These are phyloP conservation scores for Cyberlindnera maclurae DNA, from an alignment of 805 yeast species.

Conservation along the genomic window DNA sequence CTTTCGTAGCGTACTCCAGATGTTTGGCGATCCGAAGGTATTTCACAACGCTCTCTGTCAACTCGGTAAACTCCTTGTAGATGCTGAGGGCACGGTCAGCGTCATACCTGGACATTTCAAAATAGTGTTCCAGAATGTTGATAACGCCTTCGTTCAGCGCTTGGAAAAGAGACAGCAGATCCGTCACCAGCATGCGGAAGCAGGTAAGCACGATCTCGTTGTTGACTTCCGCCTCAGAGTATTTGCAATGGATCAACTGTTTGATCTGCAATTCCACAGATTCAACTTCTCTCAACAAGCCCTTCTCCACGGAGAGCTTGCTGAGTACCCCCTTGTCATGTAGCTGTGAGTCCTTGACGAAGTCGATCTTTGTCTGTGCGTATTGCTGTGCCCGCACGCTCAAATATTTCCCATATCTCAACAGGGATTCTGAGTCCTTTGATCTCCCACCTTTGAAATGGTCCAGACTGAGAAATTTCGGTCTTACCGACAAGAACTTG, in stretches of 20 bases:
- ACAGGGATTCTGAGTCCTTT: conserved; percentile 45
- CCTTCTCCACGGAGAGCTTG: conserved; percentile 61
- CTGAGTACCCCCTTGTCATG: conserved; percentile 33
- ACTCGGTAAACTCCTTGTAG: conserved; percentile 77
- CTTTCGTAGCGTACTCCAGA: conserved; percentile 75
- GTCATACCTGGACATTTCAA: conserved; percentile 81
- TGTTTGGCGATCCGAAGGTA: conserved; percentile 87
- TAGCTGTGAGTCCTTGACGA: conserved; percentile 59
- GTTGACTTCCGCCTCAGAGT: conserved; percentile 70
- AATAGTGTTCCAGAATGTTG: conserved; percentile 86
- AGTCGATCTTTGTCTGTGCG: conserved; percentile 60
- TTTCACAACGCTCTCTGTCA: conserved; percentile 81
- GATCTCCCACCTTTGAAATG: conserved; percentile 26
- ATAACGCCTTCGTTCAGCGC: conserved; percentile 93
- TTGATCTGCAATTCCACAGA: conserved; percentile 79
- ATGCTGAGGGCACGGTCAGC: conserved; percentile 83
- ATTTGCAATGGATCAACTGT: conserved; percentile 64
- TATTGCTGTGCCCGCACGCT: conserved; percentile 62
- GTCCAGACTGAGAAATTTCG: conserved; percentile 43
- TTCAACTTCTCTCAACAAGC: conserved; percentile 77
- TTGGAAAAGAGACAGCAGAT: conserved; percentile 78
- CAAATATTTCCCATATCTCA: conserved; percentile 68
- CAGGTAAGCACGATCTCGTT: conserved; percentile 81
- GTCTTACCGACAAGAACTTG: conserved; percentile 44
- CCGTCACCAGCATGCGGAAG: conserved; percentile 85